A percentile compares a stretch with the other conserved stretches of the same genome.
These are phyloP conservation scores for Salvia sclarea DNA, from an alignment of 305 asterid species.

Conservation along the genomic window DNA sequence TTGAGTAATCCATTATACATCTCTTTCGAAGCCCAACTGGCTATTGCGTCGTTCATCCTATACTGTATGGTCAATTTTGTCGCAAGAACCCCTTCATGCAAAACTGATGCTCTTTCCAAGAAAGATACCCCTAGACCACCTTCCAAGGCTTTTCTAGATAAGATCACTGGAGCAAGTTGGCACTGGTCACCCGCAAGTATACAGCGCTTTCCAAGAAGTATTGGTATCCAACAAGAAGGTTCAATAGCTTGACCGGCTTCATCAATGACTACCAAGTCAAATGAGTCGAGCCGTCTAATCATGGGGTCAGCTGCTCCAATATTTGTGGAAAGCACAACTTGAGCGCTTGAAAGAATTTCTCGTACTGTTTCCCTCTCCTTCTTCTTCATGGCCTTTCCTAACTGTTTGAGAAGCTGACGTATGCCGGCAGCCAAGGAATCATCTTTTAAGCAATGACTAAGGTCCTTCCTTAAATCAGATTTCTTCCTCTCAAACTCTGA, in stretches of 20 bases:
- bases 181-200: constrained; percentile 91
- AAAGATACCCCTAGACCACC: constrained; percentile 89
- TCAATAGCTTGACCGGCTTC: constrained; percentile 98
- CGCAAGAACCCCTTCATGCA: constrained; percentile 72
- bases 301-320: constrained; percentile 97
- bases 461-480: constrained; percentile 84
- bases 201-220: constrained; percentile 89
- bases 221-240: constrained; percentile 97
- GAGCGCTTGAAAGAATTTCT: constrained; percentile 76
- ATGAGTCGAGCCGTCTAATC: constrained; percentile 66
- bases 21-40: constrained; percentile 99
- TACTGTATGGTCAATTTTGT: constrained; percentile 74
- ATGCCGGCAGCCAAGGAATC: constrained; percentile 98
- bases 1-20: constrained; percentile 79
- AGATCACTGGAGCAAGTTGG: constrained; percentile 96
- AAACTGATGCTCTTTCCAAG: constrained; percentile 71
- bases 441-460: constrained; percentile 79
- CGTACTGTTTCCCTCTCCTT: constrained; percentile 91
- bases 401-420: constrained; percentile 94
- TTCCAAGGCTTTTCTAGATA: constrained; percentile 90
- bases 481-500: constrained; percentile 86
- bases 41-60: constrained; percentile 89
- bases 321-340: constrained; percentile 92
- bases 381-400: constrained; percentile 88
- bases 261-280: constrained; percentile 90